These are phyloP conservation scores for Sarcodon sp. DNA, from an alignment of 768 basidiomycete species.

Conservation along the genomic window DNA sequence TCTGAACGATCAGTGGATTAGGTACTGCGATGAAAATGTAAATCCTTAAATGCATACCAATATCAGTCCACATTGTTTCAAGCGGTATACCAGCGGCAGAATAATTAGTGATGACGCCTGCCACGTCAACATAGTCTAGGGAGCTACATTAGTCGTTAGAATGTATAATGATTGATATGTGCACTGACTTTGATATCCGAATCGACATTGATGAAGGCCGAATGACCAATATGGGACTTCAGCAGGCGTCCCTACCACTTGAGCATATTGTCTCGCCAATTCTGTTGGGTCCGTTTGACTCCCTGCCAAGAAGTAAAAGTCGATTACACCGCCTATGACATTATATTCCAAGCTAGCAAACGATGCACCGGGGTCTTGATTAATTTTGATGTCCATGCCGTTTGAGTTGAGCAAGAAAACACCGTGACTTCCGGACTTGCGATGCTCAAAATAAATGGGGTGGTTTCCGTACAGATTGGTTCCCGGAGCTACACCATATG, in stretches of 20 bases:
- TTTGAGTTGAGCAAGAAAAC: slow-evolving; percentile 60
- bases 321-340: slow-evolving; percentile 63
- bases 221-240: slow-evolving; percentile 69
- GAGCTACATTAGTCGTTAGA: not conserved
- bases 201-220: slow-evolving; percentile 63
- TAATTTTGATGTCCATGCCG: slow-evolving; percentile 69
- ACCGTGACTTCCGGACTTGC: slow-evolving; percentile 52
- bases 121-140: slow-evolving; percentile 49
- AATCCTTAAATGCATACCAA: slow-evolving; percentile 27
- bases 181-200: slow-evolving; percentile 46
- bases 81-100: slow-evolving; percentile 49
- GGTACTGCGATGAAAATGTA: not conserved
- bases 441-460: slow-evolving; percentile 63
- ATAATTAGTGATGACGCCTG: slow-evolving; percentile 49
- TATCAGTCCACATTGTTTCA: slow-evolving; percentile 76
- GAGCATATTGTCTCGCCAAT: slow-evolving; percentile 56
- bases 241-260: slow-evolving; percentile 51
- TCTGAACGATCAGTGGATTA: slow-evolving; percentile 22
- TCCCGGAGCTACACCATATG: slow-evolving; percentile 40
- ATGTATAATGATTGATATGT: not conserved
- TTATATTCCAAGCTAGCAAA: slow-evolving; percentile 53
- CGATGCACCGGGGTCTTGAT: slow-evolving; percentile 18
- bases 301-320: slow-evolving; percentile 71
- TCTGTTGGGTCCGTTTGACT: slow-evolving; percentile 42
- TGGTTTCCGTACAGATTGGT: slow-evolving; percentile 66